Evolutionary conservation across 2,329 filamentous ascomycete species (phyloP), one percentile per base, ranked within the genome.

Genomic region (Calonectria pteridis): DNA sequence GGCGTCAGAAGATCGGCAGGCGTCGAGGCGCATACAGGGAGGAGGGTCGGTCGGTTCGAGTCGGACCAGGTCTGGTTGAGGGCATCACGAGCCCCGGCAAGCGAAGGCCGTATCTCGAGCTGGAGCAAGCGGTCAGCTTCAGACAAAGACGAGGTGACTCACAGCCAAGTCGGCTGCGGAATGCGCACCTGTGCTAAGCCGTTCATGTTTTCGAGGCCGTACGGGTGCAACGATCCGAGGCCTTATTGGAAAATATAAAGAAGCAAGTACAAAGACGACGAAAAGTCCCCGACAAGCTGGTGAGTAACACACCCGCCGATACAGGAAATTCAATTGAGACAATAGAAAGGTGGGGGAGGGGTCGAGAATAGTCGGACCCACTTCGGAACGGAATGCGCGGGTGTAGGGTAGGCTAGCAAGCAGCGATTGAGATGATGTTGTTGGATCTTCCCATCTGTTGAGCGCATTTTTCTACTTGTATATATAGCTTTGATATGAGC

Each of bases 1-100:
- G 97, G 97, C 1, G 96, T 99, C 84, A 98, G 90, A 78, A 98
- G 93, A 85, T 98, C 96, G 79, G 96, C 96, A 7, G 95, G 92
- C 79, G 98, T 95, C 77, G 96, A 94, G 31, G 94, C 93, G 85
- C 93, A 95, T 51, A 98, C 84, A 2, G 95, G 95, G 11, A 98
- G 91, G 75, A 97, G 90, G 80, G 97, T 98, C 18, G 93, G 84
- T 23, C 78, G 76, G 43, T 75, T 79, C 20, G 74, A 43, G 5
- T 75, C 33, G n/a, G 78, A 75, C 77, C 79, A 81, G 63, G 72
- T 73, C 71, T 80, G 76, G 62, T 76, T 77, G 71, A 74, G 75
- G 63, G 79, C 79, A 70, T 79, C 74, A 71, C 79, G 79, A 76
- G 79, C 79, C 75, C 81, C 79, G 70, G 77, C 77, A 69, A 74